Conservation (phyloP, 345 rosid species). For the Citrus glauca region DNA sequence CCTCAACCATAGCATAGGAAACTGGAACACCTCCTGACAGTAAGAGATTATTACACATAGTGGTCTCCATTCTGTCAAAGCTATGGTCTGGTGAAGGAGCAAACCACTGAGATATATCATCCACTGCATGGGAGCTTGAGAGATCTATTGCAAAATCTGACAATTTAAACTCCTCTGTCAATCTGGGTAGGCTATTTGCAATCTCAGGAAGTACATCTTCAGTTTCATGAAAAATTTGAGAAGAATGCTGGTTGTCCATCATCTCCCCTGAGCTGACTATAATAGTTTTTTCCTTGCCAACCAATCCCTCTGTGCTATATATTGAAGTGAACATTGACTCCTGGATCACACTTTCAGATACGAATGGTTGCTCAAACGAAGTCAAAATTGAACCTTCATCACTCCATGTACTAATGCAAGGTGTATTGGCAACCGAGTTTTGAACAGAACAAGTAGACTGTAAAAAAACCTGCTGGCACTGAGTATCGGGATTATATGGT, state of each 20-base stretch:
- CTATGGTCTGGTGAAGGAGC: slow-evolving; percentile 35
- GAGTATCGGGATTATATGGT: background rate
- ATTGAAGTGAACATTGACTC: slow-evolving; percentile 16
- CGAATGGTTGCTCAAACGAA: slow-evolving; percentile 28
- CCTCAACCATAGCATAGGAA: slow-evolving; percentile 21
- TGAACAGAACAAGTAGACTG: slow-evolving; percentile 14
- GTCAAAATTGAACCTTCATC: slow-evolving; percentile 43
- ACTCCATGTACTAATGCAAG: slow-evolving; percentile 39
- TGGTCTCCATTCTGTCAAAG: slow-evolving; percentile 19
- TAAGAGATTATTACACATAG: slow-evolving; percentile 17
- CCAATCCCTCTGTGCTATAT: slow-evolving; percentile 14
- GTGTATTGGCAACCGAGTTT: slow-evolving; percentile 16
- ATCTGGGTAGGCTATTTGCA: slow-evolving; percentile 20
- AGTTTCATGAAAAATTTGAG: slow-evolving; percentile 7
- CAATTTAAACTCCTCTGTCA: slow-evolving; percentile 32
- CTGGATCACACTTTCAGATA: slow-evolving; percentile 14
- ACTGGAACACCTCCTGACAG: slow-evolving; percentile 21
- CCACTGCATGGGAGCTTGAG: slow-evolving; percentile 39
- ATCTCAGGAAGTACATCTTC: slow-evolving; percentile 20
- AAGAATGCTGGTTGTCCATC: slow-evolving; percentile 6
- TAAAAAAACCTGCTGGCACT: slow-evolving; percentile 9
- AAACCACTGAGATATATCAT: slow-evolving; percentile 54
- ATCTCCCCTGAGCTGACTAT: slow-evolving; percentile 14
- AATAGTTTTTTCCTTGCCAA: slow-evolving; percentile 13
- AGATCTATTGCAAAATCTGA: slow-evolving; percentile 37